Base-by-base conservation (phyloP, 129 eudicot genomes). In the Calendula officinalis region DNA sequence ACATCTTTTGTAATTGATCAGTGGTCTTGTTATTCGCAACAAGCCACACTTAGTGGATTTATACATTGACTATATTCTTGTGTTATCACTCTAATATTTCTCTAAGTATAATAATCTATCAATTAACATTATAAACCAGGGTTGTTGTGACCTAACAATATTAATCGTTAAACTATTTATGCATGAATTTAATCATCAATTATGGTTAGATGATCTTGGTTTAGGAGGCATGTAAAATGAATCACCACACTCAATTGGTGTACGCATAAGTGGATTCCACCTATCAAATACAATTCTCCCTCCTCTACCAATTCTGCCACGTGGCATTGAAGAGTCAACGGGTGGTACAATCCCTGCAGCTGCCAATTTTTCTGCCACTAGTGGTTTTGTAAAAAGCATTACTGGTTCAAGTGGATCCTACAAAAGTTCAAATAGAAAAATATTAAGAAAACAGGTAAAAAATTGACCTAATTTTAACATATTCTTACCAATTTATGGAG, bases 361-460 rank as follows among this genome's bases (percentile, higher is more conserved):
- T 38, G 95, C 84, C 83, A 91, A 40, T 66, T 91, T 91, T 9
- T 81, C 96, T 1, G 95, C 75, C 73, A 70, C 83, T 41, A 87
- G 68, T 8, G 96, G 91, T 60, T 91, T 91, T 8, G 98, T 88
- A 70, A 91, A 91, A 51, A 86, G 73, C 66, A 91, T 39, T 60
- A 85, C 80, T 32, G 98, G 98, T 76, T 91, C 98, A 11, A 78
- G 74, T 7, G 96, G 96, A 69, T 91, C 98, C 98, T 91, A 82
- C 77, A 80, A 41, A 42, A 35, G 70, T 38, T 46, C 42, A 44
- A 63, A 17, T 1, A 66, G 36, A 8, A 8, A 34, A 36, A 36
- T 34, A 30, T 16, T 27, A 22, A 37, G 14, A 5, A 3, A 10
- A 8, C 7, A 32, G 27, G 54, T 14, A 7, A 8, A 7, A 4